Base-by-base conservation (phyloP, 768 basidiomycete species). In the Termitomyces bulborhizus region DNA sequence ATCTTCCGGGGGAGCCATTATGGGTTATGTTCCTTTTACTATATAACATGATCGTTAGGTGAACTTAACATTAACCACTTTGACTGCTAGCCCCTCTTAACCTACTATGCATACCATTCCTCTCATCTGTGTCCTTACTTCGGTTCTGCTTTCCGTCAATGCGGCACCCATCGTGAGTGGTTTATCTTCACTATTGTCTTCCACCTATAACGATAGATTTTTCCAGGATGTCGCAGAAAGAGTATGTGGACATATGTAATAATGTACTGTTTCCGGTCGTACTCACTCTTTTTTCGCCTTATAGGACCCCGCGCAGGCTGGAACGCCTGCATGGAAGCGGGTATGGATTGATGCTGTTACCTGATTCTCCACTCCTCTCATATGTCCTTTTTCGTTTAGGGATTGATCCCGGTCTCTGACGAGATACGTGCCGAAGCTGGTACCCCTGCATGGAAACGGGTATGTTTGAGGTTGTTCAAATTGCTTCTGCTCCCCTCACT, bases 21-120 rank as follows among this genome's bases (percentile, higher is more conserved):
- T 56, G 51, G 56, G 54, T 54, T 60, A 54, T 60, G 54, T 56
- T 57, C 56, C 55, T 37, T 56, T 60, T 58, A 45, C 57, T 62
- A 62, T 62, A 62, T 62, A 62, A 60, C 45, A 58, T 54, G 61
- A 18, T 46, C 55, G 36, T 51, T 21, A 13, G 42, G 46, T 53
- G 45, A 57, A 44, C 27, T 39, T 43, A 52, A 57, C 46, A 51
- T 46, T 51, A 48, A 41, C 46, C 42, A 40, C 42, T 51, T 44
- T 46, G 21, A 55, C 50, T 34, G n/a, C 45, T 29, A 56, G 31
- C 53, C 29, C 58, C 41, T 46, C 53, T 52, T 36, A 41, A 29
- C 42, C 46, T 34, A 41, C 44, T 5, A 62, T 62, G 62, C 62
- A 46, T 48, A 47, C 58, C 34, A 24, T 36, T 50, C 55, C 57